Evolutionary conservation across 345 rosid genomes (phyloP), one percentile per base, ranked within the genome.

Genomic region (Hypericum androsaemum): DNA sequence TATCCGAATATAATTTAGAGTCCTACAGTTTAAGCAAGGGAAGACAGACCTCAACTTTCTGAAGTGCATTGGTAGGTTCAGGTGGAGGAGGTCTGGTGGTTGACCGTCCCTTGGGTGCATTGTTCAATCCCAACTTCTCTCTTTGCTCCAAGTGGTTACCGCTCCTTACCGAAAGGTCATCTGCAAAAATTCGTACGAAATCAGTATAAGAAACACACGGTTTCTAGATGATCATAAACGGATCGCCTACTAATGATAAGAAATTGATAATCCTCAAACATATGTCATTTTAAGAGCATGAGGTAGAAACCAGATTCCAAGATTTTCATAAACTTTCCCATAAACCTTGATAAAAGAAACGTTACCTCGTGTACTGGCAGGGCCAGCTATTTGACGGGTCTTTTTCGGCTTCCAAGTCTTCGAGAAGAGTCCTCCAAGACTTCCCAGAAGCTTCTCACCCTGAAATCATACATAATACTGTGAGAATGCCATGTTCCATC

Each of bases 371-470:
- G 83, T 80, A 37, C 75, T 60, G 41, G 70, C 63, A 38, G 97
- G 97, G 41, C 98, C 95, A 9, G 48, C 61, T 7, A 92, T 77
- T 39, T 68, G 61, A 56, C 75, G 88, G 51, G 77, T 78, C 80
- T 78, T 92, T 74, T 85, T 88, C 5, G 95, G 97, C 71, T 88
- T 92, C 98, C 98, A 92, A 6, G 84, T 85, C 73, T 41, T 92
- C 43, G 89, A 80, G 59, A 85, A 85, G 64, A 92, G 77, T 52
- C 97, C 90, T 44, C 98, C 98, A 57, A 92, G 95, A 66, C 81
- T 88, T 53, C 95, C 95, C 61, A 92, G 74, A 61, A 92, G 88
- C 79, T 85, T 92, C 76, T 92, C 98, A 52, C 98, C 97, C 98
- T 92, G 76, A 38, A 69, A 80, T 57, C 32, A 22, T 22, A 22